Conservation (phyloP, 2,329 filamentous ascomycete species). For the Epichloe hybrida region DNA sequence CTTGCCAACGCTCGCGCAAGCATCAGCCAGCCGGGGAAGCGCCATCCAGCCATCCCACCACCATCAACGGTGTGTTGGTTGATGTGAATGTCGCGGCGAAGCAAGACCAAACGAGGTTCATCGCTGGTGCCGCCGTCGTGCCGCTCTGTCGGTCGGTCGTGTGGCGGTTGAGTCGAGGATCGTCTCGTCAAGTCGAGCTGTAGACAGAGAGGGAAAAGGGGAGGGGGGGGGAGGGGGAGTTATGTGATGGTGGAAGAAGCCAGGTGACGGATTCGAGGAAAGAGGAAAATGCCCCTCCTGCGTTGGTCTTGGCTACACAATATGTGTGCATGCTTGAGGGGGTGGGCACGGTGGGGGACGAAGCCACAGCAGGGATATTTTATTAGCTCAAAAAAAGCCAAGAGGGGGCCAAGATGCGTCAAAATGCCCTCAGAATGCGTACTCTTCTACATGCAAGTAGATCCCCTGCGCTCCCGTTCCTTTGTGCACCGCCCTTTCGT, state of each 20-base stretch:
- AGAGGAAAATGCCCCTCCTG: background rate
- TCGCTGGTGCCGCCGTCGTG: background rate
- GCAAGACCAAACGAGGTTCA: background rate
- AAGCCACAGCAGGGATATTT: no score
- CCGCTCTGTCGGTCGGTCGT: no score
- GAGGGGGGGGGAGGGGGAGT: no score
- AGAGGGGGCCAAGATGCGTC: conserved; percentile 28
- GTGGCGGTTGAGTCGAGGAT: no score
- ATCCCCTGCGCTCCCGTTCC: conserved; percentile 51
- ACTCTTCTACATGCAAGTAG: conserved; percentile 46
- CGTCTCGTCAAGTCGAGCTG: background rate
- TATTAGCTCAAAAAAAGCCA: no score
- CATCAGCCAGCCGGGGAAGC: conserved; percentile 1
- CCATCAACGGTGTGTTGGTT: background rate
- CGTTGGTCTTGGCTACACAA: background rate
- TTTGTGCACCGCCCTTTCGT: conserved; percentile 50
- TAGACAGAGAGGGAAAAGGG: no score
- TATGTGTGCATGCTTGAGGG: no score
- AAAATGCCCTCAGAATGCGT: conserved; percentile 28
- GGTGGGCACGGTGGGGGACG: no score
- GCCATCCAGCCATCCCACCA: conserved; percentile 1
- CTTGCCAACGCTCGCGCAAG: conserved; percentile 14
- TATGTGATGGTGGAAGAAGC: background rate
- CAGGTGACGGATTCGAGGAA: background rate
- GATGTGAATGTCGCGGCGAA: background rate